Percentiles rank a stretch among this genome's conserved stretches.
Evolutionary conservation across 768 basidiomycete species (phyloP).

Genomic region (Cystobasidium onofrii): DNA sequence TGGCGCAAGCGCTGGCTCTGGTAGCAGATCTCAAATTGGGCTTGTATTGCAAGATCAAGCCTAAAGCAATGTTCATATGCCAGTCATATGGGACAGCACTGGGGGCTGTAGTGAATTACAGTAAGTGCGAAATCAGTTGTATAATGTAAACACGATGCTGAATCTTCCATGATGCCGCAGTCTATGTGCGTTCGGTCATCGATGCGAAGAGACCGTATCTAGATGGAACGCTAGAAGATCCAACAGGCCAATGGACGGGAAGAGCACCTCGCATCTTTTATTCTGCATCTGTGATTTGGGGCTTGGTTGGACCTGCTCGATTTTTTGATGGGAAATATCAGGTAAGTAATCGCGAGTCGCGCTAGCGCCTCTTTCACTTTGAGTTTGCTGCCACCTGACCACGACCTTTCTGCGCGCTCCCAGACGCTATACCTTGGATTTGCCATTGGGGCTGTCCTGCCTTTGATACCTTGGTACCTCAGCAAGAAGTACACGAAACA

Average conservation of each 20-base stretch:
- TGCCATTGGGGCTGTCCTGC: conserved; percentile 38
- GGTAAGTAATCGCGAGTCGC: too few species aligned
- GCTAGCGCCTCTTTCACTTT: too few species aligned
- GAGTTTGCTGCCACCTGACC: too few species aligned
- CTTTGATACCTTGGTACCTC: conserved; percentile 39
- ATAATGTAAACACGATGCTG: neutral
- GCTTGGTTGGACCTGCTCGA: conserved; percentile 33
- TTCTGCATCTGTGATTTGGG: conserved; percentile 37
- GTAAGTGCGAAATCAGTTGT: neutral
- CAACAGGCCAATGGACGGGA: conserved; percentile 41
- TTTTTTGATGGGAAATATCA: conserved; percentile 44
- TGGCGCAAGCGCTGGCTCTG: conserved; percentile 39
- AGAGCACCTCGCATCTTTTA: conserved; percentile 38
- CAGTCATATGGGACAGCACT: conserved; percentile 40
- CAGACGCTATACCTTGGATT: conserved; percentile 40
- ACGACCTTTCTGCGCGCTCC: too few species aligned
- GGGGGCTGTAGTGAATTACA: conserved; percentile 43
- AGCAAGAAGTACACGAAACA: conserved; percentile 34
- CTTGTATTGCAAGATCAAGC: conserved; percentile 41
- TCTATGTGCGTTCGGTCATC: conserved; percentile 32
- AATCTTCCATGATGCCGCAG: neutral
- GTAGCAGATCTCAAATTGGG: conserved; percentile 43
- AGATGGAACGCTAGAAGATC: conserved; percentile 42
- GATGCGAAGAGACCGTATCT: conserved; percentile 42
- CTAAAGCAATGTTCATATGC: conserved; percentile 40